These are phyloP conservation scores for Tricholoma furcatifolium DNA, from an alignment of 768 basidiomycete genomes.

Conservation along the genomic window DNA sequence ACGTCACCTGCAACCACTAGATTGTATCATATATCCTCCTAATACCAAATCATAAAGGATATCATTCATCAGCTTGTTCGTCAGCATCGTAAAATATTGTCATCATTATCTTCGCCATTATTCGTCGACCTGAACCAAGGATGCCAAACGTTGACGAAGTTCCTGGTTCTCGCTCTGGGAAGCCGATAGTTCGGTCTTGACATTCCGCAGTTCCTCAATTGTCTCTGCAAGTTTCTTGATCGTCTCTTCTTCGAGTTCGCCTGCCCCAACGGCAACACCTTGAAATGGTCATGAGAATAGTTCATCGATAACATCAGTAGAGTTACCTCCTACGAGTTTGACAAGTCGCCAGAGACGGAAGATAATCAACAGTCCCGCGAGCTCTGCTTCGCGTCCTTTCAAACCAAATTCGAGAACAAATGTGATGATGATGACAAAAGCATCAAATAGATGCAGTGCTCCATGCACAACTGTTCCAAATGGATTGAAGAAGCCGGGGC, in stretches of 20 bases:
- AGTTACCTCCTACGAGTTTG: constrained; percentile 59
- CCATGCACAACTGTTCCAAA: constrained; percentile 53
- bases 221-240: constrained; percentile 48
- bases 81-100: no score
- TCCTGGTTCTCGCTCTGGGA: constrained; percentile 53
- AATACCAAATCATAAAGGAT: not conserved
- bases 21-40: not conserved
- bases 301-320: not conserved
- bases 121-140: not conserved
- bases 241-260: constrained; percentile 61
- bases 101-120: no score
- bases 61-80: no score
- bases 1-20: not conserved
- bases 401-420: constrained; percentile 72
- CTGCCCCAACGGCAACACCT: constrained; percentile 78
- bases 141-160: constrained; percentile 40
- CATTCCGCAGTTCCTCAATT: constrained; percentile 45
- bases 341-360: constrained; percentile 81
- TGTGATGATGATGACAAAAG: constrained; percentile 65
- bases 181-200: constrained; percentile 40
- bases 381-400: constrained; percentile 66
- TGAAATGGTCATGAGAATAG: constrained; percentile 5
- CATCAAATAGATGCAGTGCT: constrained; percentile 72
- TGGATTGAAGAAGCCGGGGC: constrained; percentile 62
- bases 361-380: constrained; percentile 67